Conservation (phyloP, 2,329 filamentous ascomycete species). For the Trichoderma gracile region DNA sequence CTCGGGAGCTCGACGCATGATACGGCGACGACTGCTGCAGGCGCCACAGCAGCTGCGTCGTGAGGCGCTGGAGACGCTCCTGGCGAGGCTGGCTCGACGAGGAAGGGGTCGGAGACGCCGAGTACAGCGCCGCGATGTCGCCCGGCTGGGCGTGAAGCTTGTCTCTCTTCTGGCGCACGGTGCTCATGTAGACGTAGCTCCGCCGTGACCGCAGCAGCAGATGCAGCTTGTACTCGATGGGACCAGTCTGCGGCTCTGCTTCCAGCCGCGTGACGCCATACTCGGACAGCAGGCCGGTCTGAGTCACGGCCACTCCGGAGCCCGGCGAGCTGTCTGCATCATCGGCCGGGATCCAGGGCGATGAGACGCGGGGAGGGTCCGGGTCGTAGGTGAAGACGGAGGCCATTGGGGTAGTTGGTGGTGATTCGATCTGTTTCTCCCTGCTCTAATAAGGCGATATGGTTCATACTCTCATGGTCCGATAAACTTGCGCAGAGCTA, state of each 20-base stretch:
- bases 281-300: constrained; percentile 51
- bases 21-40: constrained; percentile 92
- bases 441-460: neutral
- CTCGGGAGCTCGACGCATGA: constrained; percentile 75
- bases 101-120: constrained; percentile 37
- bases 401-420: constrained; percentile 60
- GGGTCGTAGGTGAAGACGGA: constrained; percentile 96
- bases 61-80: constrained; percentile 83
- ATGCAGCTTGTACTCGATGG: constrained; percentile 96
- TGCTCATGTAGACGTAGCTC: constrained; percentile 71
- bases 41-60: constrained; percentile 92
- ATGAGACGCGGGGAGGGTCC: constrained; percentile 82
- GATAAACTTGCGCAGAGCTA: neutral
- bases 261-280: constrained; percentile 74
- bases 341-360: constrained; percentile 76
- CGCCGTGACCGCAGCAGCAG: constrained; percentile 77
- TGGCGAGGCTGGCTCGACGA: constrained; percentile 71
- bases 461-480: constrained; percentile 10
- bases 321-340: constrained; percentile 40
- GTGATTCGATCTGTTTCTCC: constrained; percentile 1
- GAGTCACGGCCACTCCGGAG: constrained; percentile 34
- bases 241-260: constrained; percentile 89
- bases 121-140: constrained; percentile 19
- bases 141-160: constrained; percentile 17
- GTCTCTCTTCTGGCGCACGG: constrained; percentile 36